These are phyloP conservation scores for Plasmodium cynomolgi DNA, from an alignment of 169 alveolate genomes.

Conservation along the genomic window DNA sequence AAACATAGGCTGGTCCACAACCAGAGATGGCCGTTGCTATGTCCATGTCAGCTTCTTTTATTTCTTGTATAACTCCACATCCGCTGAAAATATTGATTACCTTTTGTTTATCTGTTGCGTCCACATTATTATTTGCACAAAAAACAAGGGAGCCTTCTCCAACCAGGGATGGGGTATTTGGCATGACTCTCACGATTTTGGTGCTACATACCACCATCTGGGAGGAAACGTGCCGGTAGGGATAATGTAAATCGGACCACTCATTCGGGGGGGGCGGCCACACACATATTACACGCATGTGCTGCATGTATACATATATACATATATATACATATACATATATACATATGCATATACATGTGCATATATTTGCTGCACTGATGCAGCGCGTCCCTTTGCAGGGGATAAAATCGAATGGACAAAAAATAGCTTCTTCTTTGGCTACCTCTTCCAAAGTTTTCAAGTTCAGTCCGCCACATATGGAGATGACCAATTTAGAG, in stretches of 20 bases:
- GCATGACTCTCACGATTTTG: slow-evolving; percentile 72
- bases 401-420: background rate
- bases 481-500: slow-evolving; percentile 56
- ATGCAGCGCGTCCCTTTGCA: background rate
- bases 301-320: background rate
- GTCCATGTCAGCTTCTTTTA: slow-evolving; percentile 69
- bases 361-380: background rate
- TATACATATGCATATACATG: background rate
- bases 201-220: slow-evolving; percentile 11
- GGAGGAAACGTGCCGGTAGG: background rate
- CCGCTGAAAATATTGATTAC: slow-evolving; percentile 32
- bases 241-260: background rate
- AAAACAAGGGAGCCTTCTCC: slow-evolving; percentile 57
- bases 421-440: background rate
- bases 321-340: background rate
- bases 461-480: slow-evolving; percentile 65
- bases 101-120: slow-evolving; percentile 4
- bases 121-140: slow-evolving; percentile 44
- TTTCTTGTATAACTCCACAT: slow-evolving; percentile 53
- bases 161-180: slow-evolving; percentile 70
- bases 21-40: slow-evolving; percentile 56
- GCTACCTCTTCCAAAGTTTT: slow-evolving; percentile 49
- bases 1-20: slow-evolving; percentile 83
- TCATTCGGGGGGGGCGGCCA: background rate
- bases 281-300: background rate